phyloP scores from a whole-genome alignment of 805 yeast species.

The Teunomyces barrocoloradensis region DNA sequence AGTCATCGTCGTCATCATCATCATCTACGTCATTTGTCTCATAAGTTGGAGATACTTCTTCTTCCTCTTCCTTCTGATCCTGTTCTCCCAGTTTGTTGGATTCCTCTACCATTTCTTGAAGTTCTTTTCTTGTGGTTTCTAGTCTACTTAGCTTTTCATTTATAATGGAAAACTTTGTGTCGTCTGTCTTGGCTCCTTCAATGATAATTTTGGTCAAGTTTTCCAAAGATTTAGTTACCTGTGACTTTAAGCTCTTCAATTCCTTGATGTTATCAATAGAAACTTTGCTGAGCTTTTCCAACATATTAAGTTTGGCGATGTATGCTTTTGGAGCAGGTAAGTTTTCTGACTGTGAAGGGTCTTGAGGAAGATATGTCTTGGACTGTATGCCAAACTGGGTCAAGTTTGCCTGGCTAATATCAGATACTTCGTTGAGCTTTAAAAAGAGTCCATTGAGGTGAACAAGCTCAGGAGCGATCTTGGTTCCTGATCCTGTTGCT shows the following conservation, averaged over 20 bases:
- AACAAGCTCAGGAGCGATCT: conserved; percentile 30
- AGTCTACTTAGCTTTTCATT: conserved; percentile 26
- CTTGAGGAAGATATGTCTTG: conserved; percentile 34
- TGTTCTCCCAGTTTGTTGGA: neutral
- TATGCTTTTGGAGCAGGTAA: conserved; percentile 39
- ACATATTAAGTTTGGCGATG: conserved; percentile 35
- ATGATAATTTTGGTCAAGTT: conserved; percentile 19
- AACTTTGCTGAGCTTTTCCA: conserved; percentile 36
- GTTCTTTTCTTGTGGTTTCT: conserved; percentile 28
- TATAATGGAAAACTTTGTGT: conserved; percentile 30
- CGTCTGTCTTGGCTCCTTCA: conserved; percentile 31
- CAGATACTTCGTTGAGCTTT: conserved; percentile 25
- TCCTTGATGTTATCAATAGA: conserved; percentile 31
- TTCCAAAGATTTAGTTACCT: conserved; percentile 26
- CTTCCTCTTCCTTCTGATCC: conserved; percentile 17
- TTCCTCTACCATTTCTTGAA: conserved; percentile 26
- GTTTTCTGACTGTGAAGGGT: conserved; percentile 32
- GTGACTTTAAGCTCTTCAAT: conserved; percentile 25
- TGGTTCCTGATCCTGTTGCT: neutral
- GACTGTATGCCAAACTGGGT: conserved; percentile 39
- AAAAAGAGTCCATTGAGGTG: conserved; percentile 29
- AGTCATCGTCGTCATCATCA: conserved; percentile 17
- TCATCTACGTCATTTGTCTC: conserved; percentile 18
- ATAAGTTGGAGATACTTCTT: conserved; percentile 30
- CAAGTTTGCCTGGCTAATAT: conserved; percentile 32